Percentiles rank a stretch among this genome's conserved stretches.
Conservation (phyloP, 2,329 filamentous ascomycete genomes). For the Penicillium sp. region DNA sequence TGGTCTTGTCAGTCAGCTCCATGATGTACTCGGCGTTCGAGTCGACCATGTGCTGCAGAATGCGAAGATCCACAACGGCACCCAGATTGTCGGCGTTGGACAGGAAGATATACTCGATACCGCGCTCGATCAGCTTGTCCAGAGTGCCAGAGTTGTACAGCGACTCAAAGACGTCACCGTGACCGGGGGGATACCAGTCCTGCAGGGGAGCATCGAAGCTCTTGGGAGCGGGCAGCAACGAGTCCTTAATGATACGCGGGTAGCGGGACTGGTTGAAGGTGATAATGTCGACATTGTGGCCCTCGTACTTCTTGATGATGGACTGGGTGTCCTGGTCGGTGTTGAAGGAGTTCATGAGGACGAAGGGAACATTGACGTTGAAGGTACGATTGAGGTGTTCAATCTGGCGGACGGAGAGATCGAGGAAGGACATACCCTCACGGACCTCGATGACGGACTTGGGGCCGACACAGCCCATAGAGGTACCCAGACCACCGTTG, state of each 20-base stretch:
- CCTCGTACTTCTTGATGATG: conserved; percentile 99
- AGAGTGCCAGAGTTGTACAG: conserved; percentile 98
- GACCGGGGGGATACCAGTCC: conserved; percentile 98
- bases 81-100: conserved; percentile 99
- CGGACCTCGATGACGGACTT: conserved; percentile 99
- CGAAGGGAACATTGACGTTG: conserved; percentile 92
- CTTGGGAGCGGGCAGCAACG: conserved; percentile 91
- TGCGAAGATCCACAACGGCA: conserved; percentile 93
- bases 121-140: conserved; percentile 89
- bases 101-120: conserved; percentile 96
- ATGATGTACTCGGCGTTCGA: conserved; percentile 97
- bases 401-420: conserved; percentile 96
- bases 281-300: conserved; percentile 98
- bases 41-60: conserved; percentile 99
- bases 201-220: conserved; percentile 76
- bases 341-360: conserved; percentile 99
- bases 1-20: conserved; percentile 99
- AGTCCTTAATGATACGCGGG: conserved; percentile 97
- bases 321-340: conserved; percentile 95
- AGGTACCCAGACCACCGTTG: conserved; percentile 97
- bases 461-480: conserved; percentile 98
- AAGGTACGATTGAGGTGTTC: conserved; percentile 99
- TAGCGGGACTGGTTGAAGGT: conserved; percentile 99
- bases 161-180: conserved; percentile 99
- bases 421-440: conserved; percentile 99